Evolutionary conservation across 495 filamentous ascomycete genomes (phyloP), one percentile per base, ranked within the genome.

Genomic region (Penicillium steckii): DNA sequence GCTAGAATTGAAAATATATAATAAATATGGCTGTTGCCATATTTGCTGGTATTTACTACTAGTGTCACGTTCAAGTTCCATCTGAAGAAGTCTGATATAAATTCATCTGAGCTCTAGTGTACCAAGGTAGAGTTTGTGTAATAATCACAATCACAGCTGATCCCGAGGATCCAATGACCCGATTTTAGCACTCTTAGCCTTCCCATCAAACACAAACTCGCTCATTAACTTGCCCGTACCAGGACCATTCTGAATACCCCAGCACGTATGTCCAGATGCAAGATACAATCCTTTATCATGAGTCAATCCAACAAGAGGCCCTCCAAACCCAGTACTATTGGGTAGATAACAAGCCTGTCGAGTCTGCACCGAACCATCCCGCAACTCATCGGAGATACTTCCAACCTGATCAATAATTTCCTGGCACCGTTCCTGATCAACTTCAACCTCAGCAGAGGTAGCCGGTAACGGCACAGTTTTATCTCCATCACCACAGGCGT

Each of bases 181-280:
- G 40, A 93, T 81, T 55, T 85, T 84, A 12, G 89, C 91, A 50
- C 89, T 93, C 64, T 72, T 87, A 4, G 87, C 82, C 54, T 79
- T 76, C 8, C 91, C 91, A 48, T 95, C 90, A 61, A 92, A 87
- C 4, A 95, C 74, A 68, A 94, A 81, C 63, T 93, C 90, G 50
- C 87, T 89, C 73, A 98, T 87, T 29, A 95, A 69, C 75, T 87
- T 90, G 3, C 93, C 94, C 17, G 92, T 97, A 6, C 83, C 95
- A 4, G 92, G 91, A 3, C 85, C 91, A 77, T 98, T 98, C 69
- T 97, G 93, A 44, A 98, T 96, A 13, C 93, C 93, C 94, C 94
- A 97, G 69, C 94, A 97, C 3, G 90, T 96, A 72, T 98, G 94
- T 10, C 94, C 94, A 6, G 89, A 79, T 2, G 95, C 94, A 54